A percentile compares a stretch with the other conserved stretches of the same genome.
These are phyloP conservation scores for Ophiocordyceps sinensis DNA, from an alignment of 2,329 filamentous ascomycete genomes.

Conservation along the genomic window DNA sequence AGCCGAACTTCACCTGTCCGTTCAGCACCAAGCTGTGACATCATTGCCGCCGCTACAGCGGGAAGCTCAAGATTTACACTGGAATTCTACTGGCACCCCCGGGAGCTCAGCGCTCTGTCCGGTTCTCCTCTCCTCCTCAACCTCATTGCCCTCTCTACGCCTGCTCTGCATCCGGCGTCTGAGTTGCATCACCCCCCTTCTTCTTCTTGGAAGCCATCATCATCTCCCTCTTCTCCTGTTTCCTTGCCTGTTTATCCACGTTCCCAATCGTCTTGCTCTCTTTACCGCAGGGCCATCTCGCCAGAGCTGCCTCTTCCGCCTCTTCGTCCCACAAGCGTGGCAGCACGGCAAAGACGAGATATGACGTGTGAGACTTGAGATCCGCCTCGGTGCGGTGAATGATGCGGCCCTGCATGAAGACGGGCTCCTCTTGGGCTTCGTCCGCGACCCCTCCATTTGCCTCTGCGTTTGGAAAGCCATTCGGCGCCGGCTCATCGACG, in stretches of 20 bases:
- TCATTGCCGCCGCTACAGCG: too few relatives aligned
- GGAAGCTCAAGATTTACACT: too few relatives aligned
- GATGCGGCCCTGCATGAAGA: conserved; percentile 63
- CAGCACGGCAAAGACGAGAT: conserved; percentile 81
- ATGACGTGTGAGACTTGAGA: conserved; percentile 93
- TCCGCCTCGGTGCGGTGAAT: conserved; percentile 75
- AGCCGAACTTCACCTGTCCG: too few relatives aligned
- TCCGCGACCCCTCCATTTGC: neutral
- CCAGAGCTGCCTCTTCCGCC: conserved; percentile 56
- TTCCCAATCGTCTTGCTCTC: conserved; percentile 38
- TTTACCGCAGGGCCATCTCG: conserved; percentile 47
- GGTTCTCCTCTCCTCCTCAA: neutral
- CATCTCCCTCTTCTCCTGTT: conserved; percentile 40
- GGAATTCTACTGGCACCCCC: too few relatives aligned
- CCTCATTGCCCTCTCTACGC: neutral
- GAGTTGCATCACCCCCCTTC: conserved; percentile 3
- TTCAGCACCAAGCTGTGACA: too few relatives aligned
- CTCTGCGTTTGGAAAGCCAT: neutral
- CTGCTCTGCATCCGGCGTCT: neutral
- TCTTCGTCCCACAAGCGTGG: conserved; percentile 76
- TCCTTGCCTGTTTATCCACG: conserved; percentile 37
- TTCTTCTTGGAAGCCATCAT: conserved; percentile 32
- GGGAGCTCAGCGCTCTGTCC: too few relatives aligned
- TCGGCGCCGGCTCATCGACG: conserved; percentile 14
- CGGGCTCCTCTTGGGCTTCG: conserved; percentile 24